These are phyloP conservation scores for Trichoderma breve DNA, from an alignment of 2,329 filamentous ascomycete genomes.

Conservation along the genomic window DNA sequence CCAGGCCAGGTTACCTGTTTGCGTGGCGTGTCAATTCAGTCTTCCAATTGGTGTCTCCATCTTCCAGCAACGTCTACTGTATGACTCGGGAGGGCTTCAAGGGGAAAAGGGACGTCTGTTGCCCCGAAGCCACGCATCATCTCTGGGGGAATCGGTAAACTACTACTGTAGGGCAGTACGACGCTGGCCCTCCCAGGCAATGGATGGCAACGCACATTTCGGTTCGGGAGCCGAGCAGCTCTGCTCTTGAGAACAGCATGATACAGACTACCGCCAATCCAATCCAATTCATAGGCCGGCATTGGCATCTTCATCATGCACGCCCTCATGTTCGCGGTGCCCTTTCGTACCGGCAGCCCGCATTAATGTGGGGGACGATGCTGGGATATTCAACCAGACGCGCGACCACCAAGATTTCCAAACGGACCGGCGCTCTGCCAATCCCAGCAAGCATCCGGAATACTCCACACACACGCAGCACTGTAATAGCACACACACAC, in stretches of 20 bases:
- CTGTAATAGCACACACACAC: background rate
- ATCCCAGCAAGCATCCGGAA: background rate
- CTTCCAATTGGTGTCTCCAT: background rate
- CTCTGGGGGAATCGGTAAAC: background rate
- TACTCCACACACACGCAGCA: constrained; percentile 11
- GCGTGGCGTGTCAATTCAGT: background rate
- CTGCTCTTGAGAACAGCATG: background rate
- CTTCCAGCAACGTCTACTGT: background rate
- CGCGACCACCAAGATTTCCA: constrained; percentile 13
- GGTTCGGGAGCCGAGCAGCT: background rate
- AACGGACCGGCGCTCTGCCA: constrained; percentile 2
- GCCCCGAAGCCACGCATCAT: background rate
- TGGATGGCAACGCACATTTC: background rate
- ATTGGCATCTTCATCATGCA: background rate
- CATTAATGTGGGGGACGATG: background rate
- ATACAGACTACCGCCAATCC: background rate
- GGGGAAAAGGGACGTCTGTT: background rate
- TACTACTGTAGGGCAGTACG: background rate
- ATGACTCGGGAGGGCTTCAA: background rate
- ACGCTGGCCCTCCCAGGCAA: background rate
- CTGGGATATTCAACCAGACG: constrained; percentile 4
- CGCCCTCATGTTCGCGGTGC: background rate
- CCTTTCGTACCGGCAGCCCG: background rate
- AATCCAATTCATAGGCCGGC: background rate
- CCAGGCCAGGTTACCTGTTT: background rate